phyloP scores from a whole-genome alignment of 2,329 filamentous ascomycete species.

The Aspergillus pseudoviridinutans region DNA sequence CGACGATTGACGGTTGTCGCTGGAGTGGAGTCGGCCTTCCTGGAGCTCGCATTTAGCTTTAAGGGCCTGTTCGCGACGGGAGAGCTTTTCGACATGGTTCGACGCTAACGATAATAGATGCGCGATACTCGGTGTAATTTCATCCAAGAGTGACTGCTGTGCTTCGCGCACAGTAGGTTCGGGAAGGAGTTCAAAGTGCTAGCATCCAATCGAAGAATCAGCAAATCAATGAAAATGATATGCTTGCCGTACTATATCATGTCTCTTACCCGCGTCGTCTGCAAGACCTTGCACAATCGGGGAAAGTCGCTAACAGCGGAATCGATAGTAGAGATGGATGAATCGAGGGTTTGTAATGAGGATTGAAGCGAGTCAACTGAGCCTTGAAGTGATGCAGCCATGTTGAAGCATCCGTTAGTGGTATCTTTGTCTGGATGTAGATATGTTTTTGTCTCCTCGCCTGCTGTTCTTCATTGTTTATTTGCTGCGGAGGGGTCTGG shows the following conservation, averaged over 20 bases:
- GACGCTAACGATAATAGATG: constrained; percentile 77
- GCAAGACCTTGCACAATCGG: constrained; percentile 58
- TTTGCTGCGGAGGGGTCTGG: constrained; percentile 14
- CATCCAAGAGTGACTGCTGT: constrained; percentile 77
- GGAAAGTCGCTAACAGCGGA: constrained; percentile 61
- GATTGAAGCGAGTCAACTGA: constrained; percentile 59
- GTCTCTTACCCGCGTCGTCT: constrained; percentile 55
- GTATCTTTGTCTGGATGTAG: background rate
- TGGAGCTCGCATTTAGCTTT: constrained; percentile 80
- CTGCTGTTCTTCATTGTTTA: constrained; percentile 18
- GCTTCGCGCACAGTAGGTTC: constrained; percentile 77
- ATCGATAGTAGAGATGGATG: constrained; percentile 60
- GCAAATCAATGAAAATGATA: background rate
- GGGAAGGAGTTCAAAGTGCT: constrained; percentile 92
- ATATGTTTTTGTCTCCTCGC: constrained; percentile 5
- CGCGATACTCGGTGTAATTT: constrained; percentile 82
- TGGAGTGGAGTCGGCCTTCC: constrained; percentile 61
- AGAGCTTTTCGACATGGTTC: constrained; percentile 75
- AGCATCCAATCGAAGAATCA: background rate
- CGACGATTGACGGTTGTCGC: constrained; percentile 29
- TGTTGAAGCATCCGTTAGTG: constrained; percentile 12
- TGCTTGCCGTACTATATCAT: background rate
- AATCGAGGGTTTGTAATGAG: constrained; percentile 59
- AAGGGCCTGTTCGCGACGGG: constrained; percentile 75
- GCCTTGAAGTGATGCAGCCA: constrained; percentile 50